These are phyloP conservation scores for Xylaria sp. DNA, from an alignment of 2,329 filamentous ascomycete genomes.

Conservation along the genomic window DNA sequence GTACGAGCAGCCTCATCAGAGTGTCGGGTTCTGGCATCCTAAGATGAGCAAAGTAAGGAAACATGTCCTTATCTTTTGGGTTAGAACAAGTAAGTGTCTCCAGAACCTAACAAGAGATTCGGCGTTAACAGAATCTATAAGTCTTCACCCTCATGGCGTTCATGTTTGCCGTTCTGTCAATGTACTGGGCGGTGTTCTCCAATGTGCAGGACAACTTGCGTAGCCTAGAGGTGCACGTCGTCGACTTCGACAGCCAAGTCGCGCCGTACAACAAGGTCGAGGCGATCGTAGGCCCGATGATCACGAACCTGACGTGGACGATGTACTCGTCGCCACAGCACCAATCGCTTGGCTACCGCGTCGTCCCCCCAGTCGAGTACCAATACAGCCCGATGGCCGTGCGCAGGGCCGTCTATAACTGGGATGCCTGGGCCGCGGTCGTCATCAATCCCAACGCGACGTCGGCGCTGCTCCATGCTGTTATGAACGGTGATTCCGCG, in stretches of 20 bases:
- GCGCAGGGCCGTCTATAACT: conserved; percentile 68
- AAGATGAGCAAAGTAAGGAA: conserved; percentile 40
- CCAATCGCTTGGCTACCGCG: conserved; percentile 61
- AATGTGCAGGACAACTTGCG: conserved; percentile 60
- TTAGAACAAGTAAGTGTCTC: conserved; percentile 39
- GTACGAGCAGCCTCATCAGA: conserved; percentile 36
- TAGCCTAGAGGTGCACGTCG: conserved; percentile 65
- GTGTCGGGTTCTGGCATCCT: conserved; percentile 45
- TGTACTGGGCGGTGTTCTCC: conserved; percentile 71
- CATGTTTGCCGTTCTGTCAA: conserved; percentile 65
- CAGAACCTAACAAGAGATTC: neutral
- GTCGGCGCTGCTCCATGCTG: conserved; percentile 64
- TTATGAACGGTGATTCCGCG: conserved; percentile 64
- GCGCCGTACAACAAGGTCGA: conserved; percentile 61
- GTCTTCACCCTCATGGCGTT: conserved; percentile 65
- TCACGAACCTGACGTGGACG: conserved; percentile 59
- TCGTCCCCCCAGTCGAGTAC: conserved; percentile 63
- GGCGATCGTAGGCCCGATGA: conserved; percentile 67
- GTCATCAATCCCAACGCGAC: conserved; percentile 73
- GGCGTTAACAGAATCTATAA: conserved; percentile 35
- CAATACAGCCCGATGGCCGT: conserved; percentile 66
- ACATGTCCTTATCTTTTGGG: conserved; percentile 41
- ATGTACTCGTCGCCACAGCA: conserved; percentile 52
- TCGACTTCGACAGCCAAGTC: conserved; percentile 70
- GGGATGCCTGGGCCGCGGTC: conserved; percentile 69